Base-by-base conservation (phyloP, 2,329 filamentous ascomycete species). In the Cladosporium sp. region DNA sequence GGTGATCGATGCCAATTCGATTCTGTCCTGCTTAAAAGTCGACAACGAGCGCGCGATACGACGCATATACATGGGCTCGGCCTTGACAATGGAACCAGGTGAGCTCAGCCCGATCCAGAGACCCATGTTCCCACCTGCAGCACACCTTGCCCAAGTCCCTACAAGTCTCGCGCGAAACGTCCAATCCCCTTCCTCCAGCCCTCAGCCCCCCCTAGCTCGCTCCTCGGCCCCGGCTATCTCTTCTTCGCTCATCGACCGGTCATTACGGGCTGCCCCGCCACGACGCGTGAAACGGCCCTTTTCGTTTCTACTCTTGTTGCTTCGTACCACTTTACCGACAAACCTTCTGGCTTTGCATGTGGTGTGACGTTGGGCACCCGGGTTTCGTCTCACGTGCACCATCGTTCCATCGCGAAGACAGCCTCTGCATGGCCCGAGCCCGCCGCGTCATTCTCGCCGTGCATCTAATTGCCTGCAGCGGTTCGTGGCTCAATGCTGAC, bases 401-500 rank as follows among this genome's bases (percentile, higher is more conserved):
- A 49, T 49, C 44, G 32, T 40, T 19, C 37, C 42, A 45, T 34
- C 46, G 40, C 37, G 45, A 49, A 41, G 49, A 31, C 48, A 28
- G 14, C 40, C 32, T 50, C 32, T 41, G 19, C 40, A 43, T 43
- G 32, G 33, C 38, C 41, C 48, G 13, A 34, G 41, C 48, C 48
- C 32, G 40, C 32, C 40, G 48, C 31, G 40, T 22, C 40, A 50
- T 50, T 50, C 40, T 50, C 48, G 48, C 48, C 37, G 40, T 50
- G 48, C 48, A 50, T 50, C 40, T 38, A 46, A 52, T 51, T 13
- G 45, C 43, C 40, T 56, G 45, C 43, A 48, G 40, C 44, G 35
- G 45, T 42, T 56, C 56, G 55, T 54, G 41, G 49, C 60, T 14
- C 64, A 64, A 68, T 70, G 68, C 70, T 72, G 72, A 68, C 72